Evolutionary conservation across 2,329 filamentous ascomycete species (phyloP).

Genomic region (Paecilomyces variotii): DNA sequence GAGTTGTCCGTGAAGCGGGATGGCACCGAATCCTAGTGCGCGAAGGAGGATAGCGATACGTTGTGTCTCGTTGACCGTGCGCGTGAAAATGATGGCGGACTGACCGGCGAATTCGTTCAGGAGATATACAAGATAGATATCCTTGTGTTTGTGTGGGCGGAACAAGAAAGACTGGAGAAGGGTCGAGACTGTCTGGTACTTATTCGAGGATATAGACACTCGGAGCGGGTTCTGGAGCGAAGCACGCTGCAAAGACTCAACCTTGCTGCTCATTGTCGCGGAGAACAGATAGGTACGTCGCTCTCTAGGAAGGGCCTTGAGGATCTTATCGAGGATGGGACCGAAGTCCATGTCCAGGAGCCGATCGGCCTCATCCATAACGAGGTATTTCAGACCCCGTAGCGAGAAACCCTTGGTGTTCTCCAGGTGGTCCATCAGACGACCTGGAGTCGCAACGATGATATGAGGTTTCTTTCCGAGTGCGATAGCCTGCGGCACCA

Average conservation of each 20-base stretch:
- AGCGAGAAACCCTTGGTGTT: conserved; percentile 95
- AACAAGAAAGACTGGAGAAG: conserved; percentile 82
- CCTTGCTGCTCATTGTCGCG: conserved; percentile 87
- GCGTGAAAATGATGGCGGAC: conserved; percentile 79
- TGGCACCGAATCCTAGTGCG: conserved; percentile 77
- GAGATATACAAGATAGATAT: conserved; percentile 79
- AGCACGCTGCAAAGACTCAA: conserved; percentile 85
- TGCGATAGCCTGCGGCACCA: conserved; percentile 84
- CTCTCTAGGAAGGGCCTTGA: conserved; percentile 72
- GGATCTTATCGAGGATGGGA: conserved; percentile 82
- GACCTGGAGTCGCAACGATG: conserved; percentile 82
- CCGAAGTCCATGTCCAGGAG: conserved; percentile 92
- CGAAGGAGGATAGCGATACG: conserved; percentile 75
- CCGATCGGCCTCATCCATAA: conserved; percentile 91
- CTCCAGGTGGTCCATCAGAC: conserved; percentile 84
- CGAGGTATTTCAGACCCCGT: conserved; percentile 72
- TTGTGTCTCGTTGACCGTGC: conserved; percentile 87
- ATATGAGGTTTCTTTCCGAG: conserved; percentile 95
- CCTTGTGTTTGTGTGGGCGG: conserved; percentile 78
- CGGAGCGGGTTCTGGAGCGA: conserved; percentile 76
- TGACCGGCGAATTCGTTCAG: conserved; percentile 83
- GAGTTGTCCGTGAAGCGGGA: conserved; percentile 87
- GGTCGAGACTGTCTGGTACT: conserved; percentile 86
- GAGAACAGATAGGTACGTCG: conserved; percentile 81
- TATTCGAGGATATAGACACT: conserved; percentile 66